These are phyloP conservation scores for Teratosphaeria destructans DNA, from an alignment of 2,329 filamentous ascomycete species.

Conservation along the genomic window DNA sequence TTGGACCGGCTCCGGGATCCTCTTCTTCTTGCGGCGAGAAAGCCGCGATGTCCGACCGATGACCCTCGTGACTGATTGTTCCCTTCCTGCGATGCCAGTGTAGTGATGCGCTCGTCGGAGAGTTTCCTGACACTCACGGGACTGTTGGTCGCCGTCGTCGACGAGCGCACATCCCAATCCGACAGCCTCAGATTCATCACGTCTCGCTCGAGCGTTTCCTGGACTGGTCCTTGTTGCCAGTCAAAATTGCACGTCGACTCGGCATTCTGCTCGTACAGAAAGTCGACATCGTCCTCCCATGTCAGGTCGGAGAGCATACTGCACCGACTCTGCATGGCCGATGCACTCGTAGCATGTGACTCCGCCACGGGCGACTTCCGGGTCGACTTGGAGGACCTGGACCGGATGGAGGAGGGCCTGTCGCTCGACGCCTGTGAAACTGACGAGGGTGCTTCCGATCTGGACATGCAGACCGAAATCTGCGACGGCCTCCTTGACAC, in stretches of 20 bases:
- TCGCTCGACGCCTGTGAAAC: background rate
- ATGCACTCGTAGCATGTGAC: constrained; percentile 4
- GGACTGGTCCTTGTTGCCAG: constrained; percentile 25
- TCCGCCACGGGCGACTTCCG: constrained; percentile 1
- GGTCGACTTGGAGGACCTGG: constrained; percentile 4
- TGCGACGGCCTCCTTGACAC: constrained; percentile 17
- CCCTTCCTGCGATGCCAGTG: background rate
- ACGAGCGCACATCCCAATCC: background rate
- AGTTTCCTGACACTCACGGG: background rate
- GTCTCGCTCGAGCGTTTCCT: background rate
- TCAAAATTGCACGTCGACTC: constrained; percentile 53
- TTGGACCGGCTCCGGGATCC: constrained; percentile 1
- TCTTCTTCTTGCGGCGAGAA: constrained; percentile 19
- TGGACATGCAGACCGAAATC: background rate
- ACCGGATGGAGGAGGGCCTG: background rate
- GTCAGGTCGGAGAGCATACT: constrained; percentile 30
- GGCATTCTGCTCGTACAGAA: constrained; percentile 50
- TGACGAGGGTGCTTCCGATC: background rate
- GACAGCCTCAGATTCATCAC: background rate
- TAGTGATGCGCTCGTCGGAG: background rate
- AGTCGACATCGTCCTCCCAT: constrained; percentile 55
- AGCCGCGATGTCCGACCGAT: constrained; percentile 23
- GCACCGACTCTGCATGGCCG: constrained; percentile 4
- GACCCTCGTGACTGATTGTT: constrained; percentile 12
- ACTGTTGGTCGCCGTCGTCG: background rate